These are phyloP conservation scores for Russula lepida DNA, from an alignment of 768 basidiomycete genomes.

Conservation along the genomic window DNA sequence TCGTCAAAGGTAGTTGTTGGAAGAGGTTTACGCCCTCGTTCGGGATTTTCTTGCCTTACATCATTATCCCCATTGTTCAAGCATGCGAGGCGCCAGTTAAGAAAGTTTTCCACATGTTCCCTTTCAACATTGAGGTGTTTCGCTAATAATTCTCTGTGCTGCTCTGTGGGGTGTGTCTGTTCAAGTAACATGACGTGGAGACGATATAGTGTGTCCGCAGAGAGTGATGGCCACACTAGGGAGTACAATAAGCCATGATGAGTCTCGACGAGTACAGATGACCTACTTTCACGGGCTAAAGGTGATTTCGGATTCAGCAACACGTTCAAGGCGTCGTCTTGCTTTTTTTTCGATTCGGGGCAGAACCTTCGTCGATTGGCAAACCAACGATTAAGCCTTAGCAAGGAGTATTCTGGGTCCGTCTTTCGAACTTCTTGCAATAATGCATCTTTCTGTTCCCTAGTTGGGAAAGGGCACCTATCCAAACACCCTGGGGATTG, in stretches of 20 bases:
- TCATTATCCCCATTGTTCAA: not conserved
- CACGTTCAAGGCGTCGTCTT: not conserved
- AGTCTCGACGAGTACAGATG: not conserved
- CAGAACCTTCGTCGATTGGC: not conserved
- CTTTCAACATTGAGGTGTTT: slow-evolving; percentile 1
- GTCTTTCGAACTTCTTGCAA: slow-evolving; percentile 7
- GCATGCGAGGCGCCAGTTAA: not conserved
- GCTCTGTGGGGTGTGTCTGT: slow-evolving; percentile 1
- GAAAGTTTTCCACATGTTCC: slow-evolving; percentile 6
- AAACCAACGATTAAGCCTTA: not conserved
- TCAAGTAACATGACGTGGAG: slow-evolving; percentile 6
- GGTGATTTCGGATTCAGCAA: slow-evolving; percentile 2
- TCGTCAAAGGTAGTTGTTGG: not conserved
- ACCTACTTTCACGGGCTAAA: slow-evolving; percentile 9
- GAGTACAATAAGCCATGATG: not conserved
- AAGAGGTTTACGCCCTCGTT: not conserved
- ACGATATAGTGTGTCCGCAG: not conserved
- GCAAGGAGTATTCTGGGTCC: not conserved
- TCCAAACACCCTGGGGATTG: not conserved
- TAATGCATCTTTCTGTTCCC: not conserved
- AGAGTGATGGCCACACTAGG: slow-evolving; percentile 11
- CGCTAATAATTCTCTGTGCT: slow-evolving; percentile 1
- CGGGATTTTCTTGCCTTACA: not conserved
- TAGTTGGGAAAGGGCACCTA: not conserved
- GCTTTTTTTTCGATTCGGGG: not conserved